Evolutionary conservation across 345 rosid genomes (phyloP).

Genomic region (Pistacia atlantica): DNA sequence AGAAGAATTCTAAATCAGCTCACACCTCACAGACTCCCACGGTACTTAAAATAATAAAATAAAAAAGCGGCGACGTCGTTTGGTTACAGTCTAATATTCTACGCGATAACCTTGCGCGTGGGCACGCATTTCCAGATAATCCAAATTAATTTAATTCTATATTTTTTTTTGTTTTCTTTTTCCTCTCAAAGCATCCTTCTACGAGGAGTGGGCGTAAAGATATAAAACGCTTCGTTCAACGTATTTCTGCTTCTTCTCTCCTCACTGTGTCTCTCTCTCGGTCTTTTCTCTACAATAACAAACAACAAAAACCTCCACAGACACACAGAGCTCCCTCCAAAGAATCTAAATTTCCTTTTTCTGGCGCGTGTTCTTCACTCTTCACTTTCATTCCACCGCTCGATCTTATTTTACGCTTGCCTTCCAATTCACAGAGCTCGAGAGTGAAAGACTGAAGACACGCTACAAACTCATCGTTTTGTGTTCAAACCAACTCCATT

Average conservation of each 20-base stretch:
- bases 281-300: neutral
- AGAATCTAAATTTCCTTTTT: constrained; percentile 14
- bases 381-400: neutral
- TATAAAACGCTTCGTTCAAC: constrained; percentile 43
- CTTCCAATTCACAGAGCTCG: constrained; percentile 2
- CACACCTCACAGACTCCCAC: neutral
- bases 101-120: constrained; percentile 3
- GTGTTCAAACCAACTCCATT: constrained; percentile 4
- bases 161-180: neutral
- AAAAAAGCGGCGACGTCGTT: neutral
- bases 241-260: neutral
- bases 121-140: neutral
- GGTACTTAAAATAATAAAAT: too few species aligned
- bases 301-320: neutral
- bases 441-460: neutral
- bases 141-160: neutral
- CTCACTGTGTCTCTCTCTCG: neutral
- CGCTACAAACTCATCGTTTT: neutral
- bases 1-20: neutral
- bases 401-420: neutral
- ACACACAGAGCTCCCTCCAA: constrained; percentile 14
- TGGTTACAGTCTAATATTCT: neutral
- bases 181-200: neutral
- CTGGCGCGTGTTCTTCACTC: neutral
- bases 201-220: constrained; percentile 23